phyloP scores from a whole-genome alignment of 2,329 filamentous ascomycete species.

The Talaromyces verruculosus region DNA sequence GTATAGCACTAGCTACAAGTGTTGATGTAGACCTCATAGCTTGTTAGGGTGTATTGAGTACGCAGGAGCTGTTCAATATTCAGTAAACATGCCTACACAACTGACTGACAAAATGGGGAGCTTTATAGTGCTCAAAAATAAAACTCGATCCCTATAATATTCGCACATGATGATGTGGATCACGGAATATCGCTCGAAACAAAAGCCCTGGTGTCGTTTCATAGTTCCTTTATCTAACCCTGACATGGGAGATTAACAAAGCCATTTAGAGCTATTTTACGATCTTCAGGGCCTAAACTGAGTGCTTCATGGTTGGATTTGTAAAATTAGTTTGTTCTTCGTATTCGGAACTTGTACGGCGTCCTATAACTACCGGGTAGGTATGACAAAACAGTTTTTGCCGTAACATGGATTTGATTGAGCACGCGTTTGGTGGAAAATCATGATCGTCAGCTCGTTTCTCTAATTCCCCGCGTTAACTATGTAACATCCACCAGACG shows the following conservation, averaged over 20 bases:
- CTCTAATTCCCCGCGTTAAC: neutral
- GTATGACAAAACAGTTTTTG: too few relatives aligned
- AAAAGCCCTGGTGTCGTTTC: too few relatives aligned
- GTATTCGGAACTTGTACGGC: neutral
- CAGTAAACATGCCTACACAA: neutral
- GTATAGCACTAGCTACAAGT: slow-evolving; percentile 1
- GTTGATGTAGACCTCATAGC: neutral
- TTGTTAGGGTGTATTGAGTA: neutral
- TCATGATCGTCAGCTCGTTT: neutral
- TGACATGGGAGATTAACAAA: neutral
- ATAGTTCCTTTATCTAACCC: neutral
- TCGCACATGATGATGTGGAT: neutral
- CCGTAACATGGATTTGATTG: neutral
- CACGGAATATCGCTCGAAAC: slow-evolving; percentile 10
- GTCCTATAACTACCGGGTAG: too few relatives aligned
- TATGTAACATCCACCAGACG: neutral
- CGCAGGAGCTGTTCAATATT: neutral
- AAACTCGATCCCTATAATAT: neutral
- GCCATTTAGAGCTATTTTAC: neutral
- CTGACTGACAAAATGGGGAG: neutral
- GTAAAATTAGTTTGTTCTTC: neutral
- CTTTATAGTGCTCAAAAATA: neutral
- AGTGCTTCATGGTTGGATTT: neutral
- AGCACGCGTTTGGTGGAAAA: slow-evolving; percentile 2
- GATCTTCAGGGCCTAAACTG: neutral